Evolutionary conservation across 169 alveolate genomes (phyloP).

Genomic region (Eimeria mitis): DNA sequence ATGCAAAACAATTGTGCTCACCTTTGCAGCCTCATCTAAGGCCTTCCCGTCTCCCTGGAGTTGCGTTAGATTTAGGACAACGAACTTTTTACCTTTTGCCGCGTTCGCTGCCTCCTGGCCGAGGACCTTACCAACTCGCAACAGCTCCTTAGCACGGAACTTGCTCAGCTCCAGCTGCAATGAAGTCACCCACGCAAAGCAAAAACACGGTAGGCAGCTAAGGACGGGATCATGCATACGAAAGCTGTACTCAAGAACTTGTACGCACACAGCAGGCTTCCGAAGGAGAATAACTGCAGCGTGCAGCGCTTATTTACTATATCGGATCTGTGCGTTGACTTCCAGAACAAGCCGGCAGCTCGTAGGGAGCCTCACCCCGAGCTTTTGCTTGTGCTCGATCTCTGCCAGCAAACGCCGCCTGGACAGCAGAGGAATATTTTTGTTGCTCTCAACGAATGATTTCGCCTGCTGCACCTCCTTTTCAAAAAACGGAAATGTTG

Average conservation of each 20-base stretch:
- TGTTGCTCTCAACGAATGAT: conserved; percentile 56
- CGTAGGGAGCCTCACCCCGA: conserved; percentile 16
- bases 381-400: conserved; percentile 73
- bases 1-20: neutral
- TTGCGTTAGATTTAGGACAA: conserved; percentile 25
- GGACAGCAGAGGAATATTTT: conserved; percentile 51
- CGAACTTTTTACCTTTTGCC: conserved; percentile 65
- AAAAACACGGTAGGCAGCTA: neutral
- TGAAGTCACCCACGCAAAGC: neutral
- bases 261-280: neutral
- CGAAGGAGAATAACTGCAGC: neutral
- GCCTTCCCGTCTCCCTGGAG: conserved; percentile 84
- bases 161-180: conserved; percentile 78
- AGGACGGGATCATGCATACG: neutral
- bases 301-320: neutral
- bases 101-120: conserved; percentile 72
- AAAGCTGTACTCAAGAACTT: neutral
- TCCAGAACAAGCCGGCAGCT: neutral
- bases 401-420: conserved; percentile 67
- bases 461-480: conserved; percentile 71
- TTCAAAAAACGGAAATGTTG: conserved; percentile 39
- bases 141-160: conserved; percentile 76
- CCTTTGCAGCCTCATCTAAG: conserved; percentile 80
- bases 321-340: neutral
- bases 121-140: conserved; percentile 67